Evolutionary conservation across 2,329 filamentous ascomycete genomes (phyloP).

Genomic region (Trichoderma pleuroti): DNA sequence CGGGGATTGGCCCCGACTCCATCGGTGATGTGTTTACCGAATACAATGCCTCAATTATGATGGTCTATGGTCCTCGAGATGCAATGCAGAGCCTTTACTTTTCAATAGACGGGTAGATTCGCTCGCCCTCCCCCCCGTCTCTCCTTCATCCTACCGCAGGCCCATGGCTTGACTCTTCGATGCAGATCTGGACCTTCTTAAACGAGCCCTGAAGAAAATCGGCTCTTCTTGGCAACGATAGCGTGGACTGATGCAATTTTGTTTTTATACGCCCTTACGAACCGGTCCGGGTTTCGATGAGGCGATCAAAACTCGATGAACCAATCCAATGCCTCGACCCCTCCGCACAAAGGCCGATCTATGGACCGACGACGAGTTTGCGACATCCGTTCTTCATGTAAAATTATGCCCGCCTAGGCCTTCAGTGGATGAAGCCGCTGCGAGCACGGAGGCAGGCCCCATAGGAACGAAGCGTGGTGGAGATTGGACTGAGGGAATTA

Average conservation of each 20-base stretch:
- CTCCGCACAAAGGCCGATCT: conserved; percentile 14
- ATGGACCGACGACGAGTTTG: conserved; percentile 13
- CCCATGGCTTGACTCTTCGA: background rate
- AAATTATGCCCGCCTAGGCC: background rate
- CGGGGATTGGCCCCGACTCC: background rate
- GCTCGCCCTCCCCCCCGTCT: background rate
- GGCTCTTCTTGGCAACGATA: conserved; percentile 9
- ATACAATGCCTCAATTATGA: background rate
- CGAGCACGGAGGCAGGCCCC: conserved; percentile 17
- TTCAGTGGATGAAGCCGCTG: background rate
- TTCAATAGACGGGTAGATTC: background rate
- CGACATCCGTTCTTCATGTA: background rate
- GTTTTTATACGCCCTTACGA: background rate
- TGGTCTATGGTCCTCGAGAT: background rate
- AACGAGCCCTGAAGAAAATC: background rate
- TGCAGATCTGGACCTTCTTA: conserved; percentile 9
- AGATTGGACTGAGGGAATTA: conserved; percentile 43
- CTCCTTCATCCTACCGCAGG: background rate
- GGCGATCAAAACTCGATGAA: conserved; percentile 5
- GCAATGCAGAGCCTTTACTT: background rate
- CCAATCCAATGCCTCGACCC: background rate
- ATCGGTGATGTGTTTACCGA: background rate
- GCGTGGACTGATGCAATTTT: conserved; percentile 14
- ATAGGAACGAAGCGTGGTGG: conserved; percentile 24
- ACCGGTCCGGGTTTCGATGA: conserved; percentile 4